Evolutionary conservation across 108 stramenopile species (phyloP).

Genomic region (Nannochloropsis oceanica): DNA sequence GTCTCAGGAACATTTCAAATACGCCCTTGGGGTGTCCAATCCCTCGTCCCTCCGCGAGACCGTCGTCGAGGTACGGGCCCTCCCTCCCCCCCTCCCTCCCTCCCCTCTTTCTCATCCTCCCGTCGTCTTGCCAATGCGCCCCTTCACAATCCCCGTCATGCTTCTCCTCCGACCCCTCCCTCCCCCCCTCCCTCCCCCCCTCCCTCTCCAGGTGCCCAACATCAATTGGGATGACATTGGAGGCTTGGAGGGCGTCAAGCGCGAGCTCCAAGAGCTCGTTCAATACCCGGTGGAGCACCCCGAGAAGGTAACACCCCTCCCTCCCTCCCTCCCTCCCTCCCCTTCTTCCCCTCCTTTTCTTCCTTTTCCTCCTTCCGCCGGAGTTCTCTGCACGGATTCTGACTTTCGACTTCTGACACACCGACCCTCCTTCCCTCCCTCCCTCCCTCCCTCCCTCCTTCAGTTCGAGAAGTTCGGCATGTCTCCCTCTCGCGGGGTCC

Average conservation of each 20-base stretch:
- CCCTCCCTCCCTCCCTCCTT: not conserved
- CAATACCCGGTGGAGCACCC: constrained; percentile 99
- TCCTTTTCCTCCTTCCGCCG: not conserved
- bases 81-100: not conserved
- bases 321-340: not conserved
- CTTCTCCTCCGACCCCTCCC: not conserved
- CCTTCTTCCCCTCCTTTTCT: not conserved
- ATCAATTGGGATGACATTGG: constrained; percentile 98
- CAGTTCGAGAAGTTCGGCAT: constrained; percentile 84
- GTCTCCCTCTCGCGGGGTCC: constrained; percentile 90
- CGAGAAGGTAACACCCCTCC: constrained; percentile 61
- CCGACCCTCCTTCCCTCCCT: not conserved
- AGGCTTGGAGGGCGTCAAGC: constrained; percentile 67
- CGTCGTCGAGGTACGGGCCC: constrained; percentile 12
- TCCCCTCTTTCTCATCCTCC: not conserved
- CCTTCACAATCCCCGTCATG: not conserved
- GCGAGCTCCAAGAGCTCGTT: constrained; percentile 98
- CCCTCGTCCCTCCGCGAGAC: constrained; percentile 94
- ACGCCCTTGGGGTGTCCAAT: constrained; percentile 86
- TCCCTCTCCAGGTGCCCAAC: constrained; percentile 95
- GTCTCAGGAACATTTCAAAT: constrained; percentile 9
- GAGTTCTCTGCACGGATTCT: not conserved
- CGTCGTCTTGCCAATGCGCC: too few species aligned
- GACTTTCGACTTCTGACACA: not conserved
- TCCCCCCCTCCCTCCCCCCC: not conserved